A percentile compares a stretch with the other conserved stretches of the same genome.
Evolutionary conservation across 2,329 filamentous ascomycete species (phyloP).

Genomic region (Allantophomopsis cytisporea): DNA sequence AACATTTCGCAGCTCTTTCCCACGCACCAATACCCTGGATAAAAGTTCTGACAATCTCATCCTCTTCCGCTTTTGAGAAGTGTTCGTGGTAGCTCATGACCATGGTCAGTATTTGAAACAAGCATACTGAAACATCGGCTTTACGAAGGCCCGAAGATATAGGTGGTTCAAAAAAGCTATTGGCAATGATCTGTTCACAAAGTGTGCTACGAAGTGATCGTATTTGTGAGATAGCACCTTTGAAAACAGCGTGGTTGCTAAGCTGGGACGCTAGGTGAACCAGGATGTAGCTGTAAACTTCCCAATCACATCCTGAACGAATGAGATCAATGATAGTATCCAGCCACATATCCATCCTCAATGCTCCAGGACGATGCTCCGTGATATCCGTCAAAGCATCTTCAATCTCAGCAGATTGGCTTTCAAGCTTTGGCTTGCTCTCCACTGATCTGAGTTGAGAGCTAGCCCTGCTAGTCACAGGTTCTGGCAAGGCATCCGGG

Average conservation of each 20-base stretch:
- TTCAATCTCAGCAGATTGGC: neutral
- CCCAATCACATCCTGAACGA: constrained; percentile 69
- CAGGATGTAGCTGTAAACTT: constrained; percentile 81
- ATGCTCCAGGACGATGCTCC: constrained; percentile 1
- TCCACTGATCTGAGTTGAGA: constrained; percentile 13
- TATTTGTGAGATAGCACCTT: constrained; percentile 58
- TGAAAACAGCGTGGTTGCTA: constrained; percentile 79
- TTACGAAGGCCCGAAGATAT: constrained; percentile 66
- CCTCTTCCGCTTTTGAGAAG: constrained; percentile 74
- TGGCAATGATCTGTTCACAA: constrained; percentile 71
- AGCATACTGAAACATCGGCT: constrained; percentile 75
- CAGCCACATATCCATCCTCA: constrained; percentile 42
- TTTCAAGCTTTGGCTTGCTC: constrained; percentile 1
- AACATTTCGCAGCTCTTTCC: constrained; percentile 80
- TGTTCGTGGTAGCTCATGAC: constrained; percentile 81
- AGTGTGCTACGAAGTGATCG: constrained; percentile 61
- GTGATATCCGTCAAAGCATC: neutral
- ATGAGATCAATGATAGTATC: constrained; percentile 64
- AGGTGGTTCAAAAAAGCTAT: constrained; percentile 72
- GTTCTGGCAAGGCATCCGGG: constrained; percentile 35
- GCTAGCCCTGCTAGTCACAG: constrained; percentile 18
- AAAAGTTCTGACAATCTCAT: constrained; percentile 80
- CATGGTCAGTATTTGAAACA: constrained; percentile 78
- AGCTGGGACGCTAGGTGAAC: constrained; percentile 79
- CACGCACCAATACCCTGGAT: constrained; percentile 71